These are phyloP conservation scores for Fagus sylvatica DNA, from an alignment of 306 rosid genomes.

Conservation along the genomic window DNA sequence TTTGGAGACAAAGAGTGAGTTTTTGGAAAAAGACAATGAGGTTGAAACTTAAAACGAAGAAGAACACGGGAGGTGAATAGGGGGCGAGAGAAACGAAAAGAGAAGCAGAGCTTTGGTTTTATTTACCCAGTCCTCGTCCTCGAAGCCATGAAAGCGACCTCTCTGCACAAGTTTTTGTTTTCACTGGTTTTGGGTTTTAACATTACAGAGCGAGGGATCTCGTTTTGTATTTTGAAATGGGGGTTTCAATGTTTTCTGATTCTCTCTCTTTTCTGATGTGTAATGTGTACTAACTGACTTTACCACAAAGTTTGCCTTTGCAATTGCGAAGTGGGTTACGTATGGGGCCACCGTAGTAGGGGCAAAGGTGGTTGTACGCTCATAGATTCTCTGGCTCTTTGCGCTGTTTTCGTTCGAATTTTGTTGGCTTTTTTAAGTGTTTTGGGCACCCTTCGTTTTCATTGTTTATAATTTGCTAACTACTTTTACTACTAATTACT, in stretches of 20 bases:
- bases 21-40: conserved; percentile 25
- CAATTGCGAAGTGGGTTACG: background rate
- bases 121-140: conserved; percentile 40
- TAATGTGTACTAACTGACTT: background rate
- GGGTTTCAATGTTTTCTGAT: background rate
- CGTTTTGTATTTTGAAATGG: background rate
- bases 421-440: background rate
- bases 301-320: conserved; percentile 28
- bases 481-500: too few species aligned
- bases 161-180: conserved; percentile 37
- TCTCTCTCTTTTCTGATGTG: background rate
- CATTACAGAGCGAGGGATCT: background rate
- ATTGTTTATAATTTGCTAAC: too few species aligned
- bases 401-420: conserved; percentile 18
- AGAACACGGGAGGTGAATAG: conserved; percentile 27
- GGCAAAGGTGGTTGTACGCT: conserved; percentile 23
- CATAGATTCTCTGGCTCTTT: conserved; percentile 15
- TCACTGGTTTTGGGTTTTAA: conserved; percentile 12
- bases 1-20: conserved; percentile 32
- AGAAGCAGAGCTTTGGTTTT: conserved; percentile 42
- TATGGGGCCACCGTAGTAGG: background rate
- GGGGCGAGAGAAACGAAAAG: conserved; percentile 39
- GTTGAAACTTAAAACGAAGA: conserved; percentile 13
- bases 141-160: conserved; percentile 53
- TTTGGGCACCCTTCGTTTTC: background rate